These are phyloP conservation scores for Pontederia crassipes DNA, from an alignment of 176 grass and related monocot genomes.

Conservation along the genomic window DNA sequence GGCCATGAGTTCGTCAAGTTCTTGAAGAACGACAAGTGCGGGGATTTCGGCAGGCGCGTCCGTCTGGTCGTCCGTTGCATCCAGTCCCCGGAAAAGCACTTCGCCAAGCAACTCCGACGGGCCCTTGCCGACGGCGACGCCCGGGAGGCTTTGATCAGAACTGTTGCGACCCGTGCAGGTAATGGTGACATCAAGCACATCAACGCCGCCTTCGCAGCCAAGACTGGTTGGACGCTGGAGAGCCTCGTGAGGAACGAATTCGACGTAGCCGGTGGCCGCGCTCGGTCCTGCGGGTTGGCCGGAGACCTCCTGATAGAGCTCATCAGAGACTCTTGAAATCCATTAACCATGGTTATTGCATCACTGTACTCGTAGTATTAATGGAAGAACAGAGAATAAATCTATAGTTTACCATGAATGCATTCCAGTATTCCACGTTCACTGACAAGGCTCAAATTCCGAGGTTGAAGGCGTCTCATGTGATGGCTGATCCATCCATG, in stretches of 20 bases:
- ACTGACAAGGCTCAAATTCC: no score
- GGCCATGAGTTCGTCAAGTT: constrained; percentile 31
- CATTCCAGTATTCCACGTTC: no score
- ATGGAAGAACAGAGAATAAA: no score
- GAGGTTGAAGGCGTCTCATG: no score
- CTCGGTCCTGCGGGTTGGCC: constrained; percentile 12
- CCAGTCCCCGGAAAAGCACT: constrained; percentile 31
- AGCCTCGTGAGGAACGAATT: constrained; percentile 39
- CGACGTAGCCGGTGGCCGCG: constrained; percentile 5
- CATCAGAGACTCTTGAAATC: constrained; percentile 7
- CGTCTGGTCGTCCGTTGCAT: constrained; percentile 23
- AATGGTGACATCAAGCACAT: constrained; percentile 22
- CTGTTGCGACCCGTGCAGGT: constrained; percentile 19
- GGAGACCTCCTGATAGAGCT: constrained; percentile 34
- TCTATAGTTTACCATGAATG: no score
- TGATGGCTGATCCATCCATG: no score
- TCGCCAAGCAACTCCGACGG: constrained; percentile 19
- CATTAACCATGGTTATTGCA: no score
- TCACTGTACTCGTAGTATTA: no score
- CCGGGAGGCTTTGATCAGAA: constrained; percentile 8
- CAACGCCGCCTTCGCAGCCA: constrained; percentile 20
- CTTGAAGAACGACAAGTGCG: constrained; percentile 25
- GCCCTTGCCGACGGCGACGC: constrained; percentile 1
- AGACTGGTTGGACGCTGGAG: constrained; percentile 38
- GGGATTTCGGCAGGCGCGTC: constrained; percentile 18